Conservation (phyloP, 345 rosid species). For the Mercurialis annua region DNA sequence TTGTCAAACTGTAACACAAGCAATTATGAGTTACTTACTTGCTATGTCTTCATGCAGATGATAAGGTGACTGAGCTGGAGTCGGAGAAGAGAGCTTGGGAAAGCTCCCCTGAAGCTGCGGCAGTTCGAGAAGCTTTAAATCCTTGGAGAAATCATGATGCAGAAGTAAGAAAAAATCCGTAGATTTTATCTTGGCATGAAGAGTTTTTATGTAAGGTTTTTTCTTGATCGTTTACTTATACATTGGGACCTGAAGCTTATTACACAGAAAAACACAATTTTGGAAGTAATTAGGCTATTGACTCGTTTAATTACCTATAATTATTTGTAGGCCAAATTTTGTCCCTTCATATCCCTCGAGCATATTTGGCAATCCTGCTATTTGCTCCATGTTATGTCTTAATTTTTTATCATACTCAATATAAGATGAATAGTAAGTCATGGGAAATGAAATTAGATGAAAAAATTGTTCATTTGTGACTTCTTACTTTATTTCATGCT, state of each 20-base stretch:
- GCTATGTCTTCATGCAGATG: conserved; percentile 44
- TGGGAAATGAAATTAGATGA: not conserved
- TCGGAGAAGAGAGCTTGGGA: conserved; percentile 83
- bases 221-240: conserved; percentile 4
- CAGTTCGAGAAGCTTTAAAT: conserved; percentile 69
- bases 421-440: not conserved
- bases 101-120: conserved; percentile 69
- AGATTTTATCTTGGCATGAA: not conserved
- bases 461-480: too few relatives aligned
- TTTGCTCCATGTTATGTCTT: not conserved
- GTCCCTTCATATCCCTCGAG: not conserved
- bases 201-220: not conserved
- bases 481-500: too few relatives aligned
- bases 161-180: conserved; percentile 31
- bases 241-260: not conserved
- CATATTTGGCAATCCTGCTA: not conserved
- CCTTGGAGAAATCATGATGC: conserved; percentile 76
- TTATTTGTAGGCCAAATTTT: not conserved
- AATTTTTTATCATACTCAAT: not conserved
- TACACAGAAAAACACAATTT: not conserved
- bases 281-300: conserved; percentile 1
- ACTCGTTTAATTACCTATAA: not conserved
- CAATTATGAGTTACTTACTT: not conserved
- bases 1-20: not conserved
- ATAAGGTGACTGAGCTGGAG: conserved; percentile 77